Percentiles rank a stretch among this genome's conserved stretches.
Evolutionary conservation across 805 yeast genomes (phyloP).

Genomic region (Wickerhamiella dianesei): DNA sequence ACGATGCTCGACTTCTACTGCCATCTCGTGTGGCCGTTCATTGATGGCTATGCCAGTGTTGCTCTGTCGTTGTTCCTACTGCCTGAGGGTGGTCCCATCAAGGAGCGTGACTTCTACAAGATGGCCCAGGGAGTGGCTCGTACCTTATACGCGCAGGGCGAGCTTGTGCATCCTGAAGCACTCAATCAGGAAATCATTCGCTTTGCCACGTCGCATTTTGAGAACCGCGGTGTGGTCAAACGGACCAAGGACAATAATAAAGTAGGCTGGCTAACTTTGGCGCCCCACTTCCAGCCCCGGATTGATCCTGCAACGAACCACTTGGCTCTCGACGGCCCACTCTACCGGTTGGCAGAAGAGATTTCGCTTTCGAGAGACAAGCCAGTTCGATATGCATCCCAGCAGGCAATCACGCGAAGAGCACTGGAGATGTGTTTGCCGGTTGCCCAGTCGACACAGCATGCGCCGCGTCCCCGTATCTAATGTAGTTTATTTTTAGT

Average conservation of each 20-base stretch:
- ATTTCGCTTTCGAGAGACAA: constrained; percentile 27
- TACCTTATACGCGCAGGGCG: constrained; percentile 32
- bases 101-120: constrained; percentile 23
- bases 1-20: constrained; percentile 31
- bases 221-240: constrained; percentile 23
- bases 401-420: constrained; percentile 15
- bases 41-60: constrained; percentile 33
- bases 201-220: constrained; percentile 26
- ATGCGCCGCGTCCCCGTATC: constrained; percentile 5
- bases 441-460: constrained; percentile 4
- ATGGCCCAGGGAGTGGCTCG: constrained; percentile 29
- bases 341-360: constrained; percentile 23
- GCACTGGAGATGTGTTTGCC: constrained; percentile 14
- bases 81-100: constrained; percentile 20
- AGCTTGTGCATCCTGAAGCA: constrained; percentile 29
- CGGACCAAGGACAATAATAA: constrained; percentile 16
- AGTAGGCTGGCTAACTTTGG: constrained; percentile 15
- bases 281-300: constrained; percentile 17
- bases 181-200: constrained; percentile 29
- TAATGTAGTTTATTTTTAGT: neutral
- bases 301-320: constrained; percentile 11
- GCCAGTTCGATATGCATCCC: constrained; percentile 22
- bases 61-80: constrained; percentile 26
- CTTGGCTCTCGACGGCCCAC: constrained; percentile 20
- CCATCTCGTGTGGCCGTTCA: constrained; percentile 31